These are phyloP conservation scores for Oenanthe javanica DNA, from an alignment of 140 eudicot species.

Conservation along the genomic window DNA sequence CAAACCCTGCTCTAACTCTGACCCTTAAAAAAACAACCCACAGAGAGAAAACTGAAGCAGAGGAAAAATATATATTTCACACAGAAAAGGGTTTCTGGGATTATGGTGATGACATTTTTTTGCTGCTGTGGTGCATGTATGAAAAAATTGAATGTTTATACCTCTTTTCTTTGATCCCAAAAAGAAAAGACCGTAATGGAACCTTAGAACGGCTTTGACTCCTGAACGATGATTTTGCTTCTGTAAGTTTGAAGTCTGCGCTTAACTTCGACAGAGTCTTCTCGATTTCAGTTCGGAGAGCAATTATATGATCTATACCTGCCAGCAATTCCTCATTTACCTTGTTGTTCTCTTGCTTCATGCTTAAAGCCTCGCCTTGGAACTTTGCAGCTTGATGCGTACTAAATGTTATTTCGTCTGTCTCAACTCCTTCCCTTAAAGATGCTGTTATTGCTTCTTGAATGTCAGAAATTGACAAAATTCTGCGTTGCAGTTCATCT, in stretches of 20 bases:
- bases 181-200: constrained; percentile 62
- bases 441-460: constrained; percentile 58
- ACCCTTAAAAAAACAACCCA: not conserved
- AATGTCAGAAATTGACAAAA: constrained; percentile 39
- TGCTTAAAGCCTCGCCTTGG: constrained; percentile 73
- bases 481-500: constrained; percentile 49
- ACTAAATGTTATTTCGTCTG: constrained; percentile 53
- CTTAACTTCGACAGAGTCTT: constrained; percentile 44
- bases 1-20: not conserved
- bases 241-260: constrained; percentile 41
- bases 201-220: constrained; percentile 30
- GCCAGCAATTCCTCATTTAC: constrained; percentile 72
- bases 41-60: not conserved
- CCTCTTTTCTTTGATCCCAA: constrained; percentile 56
- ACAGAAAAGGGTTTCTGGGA: constrained; percentile 4
- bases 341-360: constrained; percentile 85
- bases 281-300: constrained; percentile 48
- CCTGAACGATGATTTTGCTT: constrained; percentile 17
- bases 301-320: constrained; percentile 47
- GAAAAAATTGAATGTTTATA: constrained; percentile 55
- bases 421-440: constrained; percentile 63
- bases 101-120: constrained; percentile 18
- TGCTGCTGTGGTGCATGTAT: constrained; percentile 46
- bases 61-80: constrained; percentile 10
- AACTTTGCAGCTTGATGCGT: constrained; percentile 81